A percentile compares a stretch with the other conserved stretches of the same genome.
phyloP scores from a whole-genome alignment of 2,329 filamentous ascomycete genomes.

The Aspergillus candidus region DNA sequence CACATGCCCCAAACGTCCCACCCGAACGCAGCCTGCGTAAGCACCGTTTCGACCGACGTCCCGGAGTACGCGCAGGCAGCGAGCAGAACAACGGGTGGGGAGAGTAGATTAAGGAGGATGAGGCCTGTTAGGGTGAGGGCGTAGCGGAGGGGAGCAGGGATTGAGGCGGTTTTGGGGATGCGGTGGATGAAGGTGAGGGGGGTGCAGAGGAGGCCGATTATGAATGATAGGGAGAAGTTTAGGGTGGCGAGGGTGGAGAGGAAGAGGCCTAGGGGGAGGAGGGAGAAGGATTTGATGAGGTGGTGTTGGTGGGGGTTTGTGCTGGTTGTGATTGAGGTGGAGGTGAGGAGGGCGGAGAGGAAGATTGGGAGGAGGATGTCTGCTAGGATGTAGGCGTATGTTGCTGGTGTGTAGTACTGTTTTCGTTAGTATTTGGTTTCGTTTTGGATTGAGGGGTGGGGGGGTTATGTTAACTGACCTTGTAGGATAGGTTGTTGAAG shows the following conservation, averaged over 20 bases:
- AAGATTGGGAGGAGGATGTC: constrained; percentile 54
- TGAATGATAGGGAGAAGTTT: constrained; percentile 86
- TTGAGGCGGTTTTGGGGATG: constrained; percentile 14
- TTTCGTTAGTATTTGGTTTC: constrained; percentile 9
- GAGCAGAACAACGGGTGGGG: constrained; percentile 54
- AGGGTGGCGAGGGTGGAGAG: constrained; percentile 88
- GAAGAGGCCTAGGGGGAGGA: constrained; percentile 87
- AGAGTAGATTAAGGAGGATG: constrained; percentile 53
- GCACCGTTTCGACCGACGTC: constrained; percentile 50
- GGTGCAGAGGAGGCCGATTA: constrained; percentile 70
- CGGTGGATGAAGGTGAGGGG: constrained; percentile 67
- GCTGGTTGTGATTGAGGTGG: constrained; percentile 47
- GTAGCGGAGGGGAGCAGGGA: constrained; percentile 15
- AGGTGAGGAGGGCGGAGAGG: constrained; percentile 51
- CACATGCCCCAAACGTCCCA: constrained; percentile 89
- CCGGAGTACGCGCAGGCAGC: constrained; percentile 44
- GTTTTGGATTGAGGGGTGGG: not conserved
- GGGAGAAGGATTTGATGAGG: constrained; percentile 81
- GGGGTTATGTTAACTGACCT: constrained; percentile 45
- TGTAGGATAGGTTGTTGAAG: constrained; percentile 68
- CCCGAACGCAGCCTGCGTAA: constrained; percentile 71
- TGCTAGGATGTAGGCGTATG: constrained; percentile 51
- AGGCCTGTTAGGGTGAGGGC: constrained; percentile 36
- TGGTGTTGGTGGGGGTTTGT: constrained; percentile 65
- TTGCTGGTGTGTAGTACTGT: constrained; percentile 56